Percentiles rank a stretch among this genome's conserved stretches.
Conservation (phyloP, 345 rosid species). For the Citropsis articulata region DNA sequence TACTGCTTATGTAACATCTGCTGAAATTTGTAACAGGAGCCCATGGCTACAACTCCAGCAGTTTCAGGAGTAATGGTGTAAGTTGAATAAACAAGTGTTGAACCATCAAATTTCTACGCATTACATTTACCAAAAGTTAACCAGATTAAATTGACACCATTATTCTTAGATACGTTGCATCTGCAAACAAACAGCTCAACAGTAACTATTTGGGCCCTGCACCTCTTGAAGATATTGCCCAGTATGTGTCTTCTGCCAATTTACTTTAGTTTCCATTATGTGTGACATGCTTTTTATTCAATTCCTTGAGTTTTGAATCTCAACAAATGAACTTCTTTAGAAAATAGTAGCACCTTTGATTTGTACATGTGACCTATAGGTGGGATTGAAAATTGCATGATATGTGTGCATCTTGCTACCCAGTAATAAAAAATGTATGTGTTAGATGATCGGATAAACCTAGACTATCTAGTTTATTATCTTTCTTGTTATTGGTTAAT, state of each 20-base stretch:
- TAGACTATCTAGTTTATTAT: neutral
- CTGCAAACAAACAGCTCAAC: constrained; percentile 70
- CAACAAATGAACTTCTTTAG: neutral
- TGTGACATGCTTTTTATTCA: neutral
- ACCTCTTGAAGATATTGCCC: constrained; percentile 69
- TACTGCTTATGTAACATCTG: constrained; percentile 6
- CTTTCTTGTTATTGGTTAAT: neutral
- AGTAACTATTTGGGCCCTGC: constrained; percentile 82
- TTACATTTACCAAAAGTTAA: neutral
- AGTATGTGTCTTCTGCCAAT: constrained; percentile 38
- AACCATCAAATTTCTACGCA: neutral
- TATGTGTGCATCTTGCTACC: neutral
- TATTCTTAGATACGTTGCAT: constrained; percentile 66
- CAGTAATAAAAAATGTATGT: neutral
- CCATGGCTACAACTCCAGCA: constrained; percentile 60
- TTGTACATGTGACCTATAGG: neutral
- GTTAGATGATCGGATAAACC: neutral
- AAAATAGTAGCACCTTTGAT: neutral
- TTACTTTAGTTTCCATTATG: neutral
- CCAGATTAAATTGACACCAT: neutral
- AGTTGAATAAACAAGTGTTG: constrained; percentile 26
- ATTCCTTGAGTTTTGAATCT: neutral
- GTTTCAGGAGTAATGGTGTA: constrained; percentile 78
- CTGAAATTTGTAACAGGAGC: constrained; percentile 50
- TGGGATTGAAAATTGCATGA: neutral